Base-by-base conservation (phyloP, 2,329 filamentous ascomycete genomes). In the Xylariaceae sp. region DNA sequence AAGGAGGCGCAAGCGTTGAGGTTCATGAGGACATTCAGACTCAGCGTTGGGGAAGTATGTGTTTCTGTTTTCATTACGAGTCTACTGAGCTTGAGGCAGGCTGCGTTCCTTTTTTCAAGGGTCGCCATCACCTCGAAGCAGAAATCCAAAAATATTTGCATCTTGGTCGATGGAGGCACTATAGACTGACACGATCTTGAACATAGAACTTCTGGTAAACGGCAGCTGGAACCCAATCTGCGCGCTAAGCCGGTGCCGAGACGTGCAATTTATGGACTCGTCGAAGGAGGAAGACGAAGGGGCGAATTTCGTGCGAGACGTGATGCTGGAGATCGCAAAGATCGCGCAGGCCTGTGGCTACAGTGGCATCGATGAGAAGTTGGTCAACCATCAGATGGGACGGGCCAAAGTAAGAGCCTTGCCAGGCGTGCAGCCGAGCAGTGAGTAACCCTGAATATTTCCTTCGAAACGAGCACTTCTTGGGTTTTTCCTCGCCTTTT, bases 191-290 rank as follows among this genome's bases (percentile, higher is more conserved):
- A n/a, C n/a, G n/a, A n/a, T n/a, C 11, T 26, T 26, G 6, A 6
- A 6, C 11, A 11, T 11, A 26, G 22, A 81, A 55, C 63, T 79
- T 15, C 57, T 79, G 0, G 57, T 77, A 40, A 81, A 81, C 50
- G 72, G 67, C 1, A 61, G 69, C 3, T 79, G 73, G 71, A 80
- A 80, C 50, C 73, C 76, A 0, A 67, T 78, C 33, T 76, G 72
- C 48, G 75, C 75, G 3, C 59, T 79, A 7, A 69, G 71, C 3
- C 62, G 68, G 9, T 64, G 64, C 15, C 64, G 69, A 28, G 74
- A 78, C 48, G 61, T 64, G 1, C 61, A 67, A 2, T 72, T 77
- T 34, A 51, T 32, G 30, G 30, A 32, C 30, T 32, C 30, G 22
- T 26, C 22, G 22, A 26, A 11, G 6, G 22, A 6, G 6, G 16